Evolutionary conservation across 208 protist species (phyloP).

Genomic region (Trypanosoma mega): DNA sequence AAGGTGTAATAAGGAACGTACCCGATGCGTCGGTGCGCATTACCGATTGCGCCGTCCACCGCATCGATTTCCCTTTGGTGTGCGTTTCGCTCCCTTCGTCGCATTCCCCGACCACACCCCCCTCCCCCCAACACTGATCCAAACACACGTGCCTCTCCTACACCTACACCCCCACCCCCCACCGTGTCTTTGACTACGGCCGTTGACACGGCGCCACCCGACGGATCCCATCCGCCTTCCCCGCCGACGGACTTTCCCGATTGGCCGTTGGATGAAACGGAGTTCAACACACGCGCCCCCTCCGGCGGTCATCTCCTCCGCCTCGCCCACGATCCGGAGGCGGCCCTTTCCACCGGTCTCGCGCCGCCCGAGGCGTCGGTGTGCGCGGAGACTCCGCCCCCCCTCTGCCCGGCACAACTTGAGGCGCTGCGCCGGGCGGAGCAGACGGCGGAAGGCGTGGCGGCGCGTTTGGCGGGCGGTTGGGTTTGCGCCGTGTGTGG

Average conservation of each 20-base stretch:
- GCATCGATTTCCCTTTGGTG: too few species aligned
- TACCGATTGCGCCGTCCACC: too few species aligned
- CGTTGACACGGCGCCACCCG: too few species aligned
- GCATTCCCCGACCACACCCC: too few species aligned
- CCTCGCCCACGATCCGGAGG: conserved; percentile 15
- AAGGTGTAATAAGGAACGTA: too few species aligned
- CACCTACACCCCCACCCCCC: too few species aligned
- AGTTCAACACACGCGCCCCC: conserved; percentile 56
- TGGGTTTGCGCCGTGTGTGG: conserved; percentile 62
- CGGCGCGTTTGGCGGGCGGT: conserved; percentile 37
- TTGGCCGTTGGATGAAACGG: conserved; percentile 64
- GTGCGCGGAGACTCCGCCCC: neutral
- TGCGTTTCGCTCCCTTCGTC: too few species aligned
- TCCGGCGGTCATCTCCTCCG: conserved; percentile 59
- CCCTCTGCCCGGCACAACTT: conserved; percentile 11
- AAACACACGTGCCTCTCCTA: too few species aligned
- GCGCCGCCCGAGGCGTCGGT: neutral
- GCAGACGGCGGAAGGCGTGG: conserved; percentile 25
- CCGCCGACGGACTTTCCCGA: conserved; percentile 35
- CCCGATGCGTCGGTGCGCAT: too few species aligned
- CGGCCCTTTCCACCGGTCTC: neutral
- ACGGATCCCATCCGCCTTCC: too few species aligned
- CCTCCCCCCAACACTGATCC: too few species aligned
- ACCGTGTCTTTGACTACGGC: neutral
- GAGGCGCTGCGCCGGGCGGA: conserved; percentile 16